Percentiles rank a stretch among this genome's conserved stretches.
Evolutionary conservation across 179 eudicot species (phyloP).

Genomic region (Actinidia arguta): DNA sequence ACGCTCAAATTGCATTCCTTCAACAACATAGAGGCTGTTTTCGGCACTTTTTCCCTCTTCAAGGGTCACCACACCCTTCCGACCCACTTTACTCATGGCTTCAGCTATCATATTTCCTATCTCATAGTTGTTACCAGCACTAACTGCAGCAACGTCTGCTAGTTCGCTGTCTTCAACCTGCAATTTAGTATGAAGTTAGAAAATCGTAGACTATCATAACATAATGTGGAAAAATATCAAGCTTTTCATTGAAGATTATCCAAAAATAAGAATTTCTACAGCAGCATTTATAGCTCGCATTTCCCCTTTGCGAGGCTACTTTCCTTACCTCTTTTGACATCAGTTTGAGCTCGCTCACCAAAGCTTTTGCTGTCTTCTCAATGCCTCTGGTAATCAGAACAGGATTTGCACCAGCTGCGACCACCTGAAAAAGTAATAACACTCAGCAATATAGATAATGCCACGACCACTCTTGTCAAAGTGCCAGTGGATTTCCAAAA

Average conservation of each 20-base stretch:
- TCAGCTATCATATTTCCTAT: constrained; percentile 96
- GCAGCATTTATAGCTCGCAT: neutral
- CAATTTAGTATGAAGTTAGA: neutral
- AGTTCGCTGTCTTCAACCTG: constrained; percentile 97
- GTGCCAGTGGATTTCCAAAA: neutral
- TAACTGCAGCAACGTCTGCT: constrained; percentile 96
- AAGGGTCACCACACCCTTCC: constrained; percentile 95
- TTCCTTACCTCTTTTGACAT: constrained; percentile 89
- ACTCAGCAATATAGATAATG: constrained; percentile 9
- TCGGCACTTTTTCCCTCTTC: constrained; percentile 92
- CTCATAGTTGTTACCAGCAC: constrained; percentile 96
- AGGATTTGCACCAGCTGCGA: constrained; percentile 99
- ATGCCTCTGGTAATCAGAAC: constrained; percentile 95
- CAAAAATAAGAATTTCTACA: neutral
- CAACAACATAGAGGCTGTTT: constrained; percentile 82
- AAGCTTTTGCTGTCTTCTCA: constrained; percentile 87
- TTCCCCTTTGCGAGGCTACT: neutral
- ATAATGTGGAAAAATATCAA: neutral
- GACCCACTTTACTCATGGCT: constrained; percentile 90
- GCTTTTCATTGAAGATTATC: neutral
- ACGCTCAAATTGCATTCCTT: constrained; percentile 99
- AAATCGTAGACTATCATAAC: neutral
- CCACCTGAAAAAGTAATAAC: constrained; percentile 61
- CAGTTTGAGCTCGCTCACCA: constrained; percentile 79
- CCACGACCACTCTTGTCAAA: neutral